These are phyloP conservation scores for Alopecurus myosuroides DNA, from an alignment of 176 grass and related monocot species.

Conservation along the genomic window DNA sequence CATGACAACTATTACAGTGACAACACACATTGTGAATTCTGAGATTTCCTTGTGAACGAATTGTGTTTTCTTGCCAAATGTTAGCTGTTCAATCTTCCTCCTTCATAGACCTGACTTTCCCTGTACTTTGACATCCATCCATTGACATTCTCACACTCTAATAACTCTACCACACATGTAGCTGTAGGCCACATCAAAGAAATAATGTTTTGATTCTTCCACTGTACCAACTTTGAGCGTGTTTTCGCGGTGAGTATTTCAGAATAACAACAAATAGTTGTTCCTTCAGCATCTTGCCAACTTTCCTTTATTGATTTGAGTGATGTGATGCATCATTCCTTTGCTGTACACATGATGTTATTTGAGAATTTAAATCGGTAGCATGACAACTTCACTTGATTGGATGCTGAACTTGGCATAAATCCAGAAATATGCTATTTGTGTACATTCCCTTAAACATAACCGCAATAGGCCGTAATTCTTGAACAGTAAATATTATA, in stretches of 20 bases:
- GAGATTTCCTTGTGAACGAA: neutral
- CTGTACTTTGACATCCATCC: slow-evolving; percentile 15
- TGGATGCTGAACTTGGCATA: slow-evolving; percentile 10
- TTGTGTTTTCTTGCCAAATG: neutral
- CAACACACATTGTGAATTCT: neutral
- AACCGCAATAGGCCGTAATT: neutral
- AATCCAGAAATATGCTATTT: neutral
- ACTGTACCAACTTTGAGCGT: neutral
- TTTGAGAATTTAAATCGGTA: neutral
- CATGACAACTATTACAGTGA: neutral
- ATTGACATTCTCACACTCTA: slow-evolving; percentile 17
- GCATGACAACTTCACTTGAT: neutral
- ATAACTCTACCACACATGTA: slow-evolving; percentile 23
- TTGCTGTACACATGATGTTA: neutral
- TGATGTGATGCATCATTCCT: slow-evolving; percentile 23
- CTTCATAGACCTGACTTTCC: neutral
- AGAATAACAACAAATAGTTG: slow-evolving; percentile 15
- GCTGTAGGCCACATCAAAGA: slow-evolving; percentile 35
- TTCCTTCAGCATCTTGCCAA: slow-evolving; percentile 31
- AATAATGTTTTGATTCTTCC: slow-evolving; percentile 27
- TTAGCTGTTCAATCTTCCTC: neutral
- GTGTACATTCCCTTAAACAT: neutral
- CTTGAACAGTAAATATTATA: neutral
- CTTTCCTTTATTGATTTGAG: slow-evolving; percentile 23
- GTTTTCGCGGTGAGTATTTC: slow-evolving; percentile 10